Conservation (phyloP, 78 protist genomes). For the Polysphondylium violaceum region DNA sequence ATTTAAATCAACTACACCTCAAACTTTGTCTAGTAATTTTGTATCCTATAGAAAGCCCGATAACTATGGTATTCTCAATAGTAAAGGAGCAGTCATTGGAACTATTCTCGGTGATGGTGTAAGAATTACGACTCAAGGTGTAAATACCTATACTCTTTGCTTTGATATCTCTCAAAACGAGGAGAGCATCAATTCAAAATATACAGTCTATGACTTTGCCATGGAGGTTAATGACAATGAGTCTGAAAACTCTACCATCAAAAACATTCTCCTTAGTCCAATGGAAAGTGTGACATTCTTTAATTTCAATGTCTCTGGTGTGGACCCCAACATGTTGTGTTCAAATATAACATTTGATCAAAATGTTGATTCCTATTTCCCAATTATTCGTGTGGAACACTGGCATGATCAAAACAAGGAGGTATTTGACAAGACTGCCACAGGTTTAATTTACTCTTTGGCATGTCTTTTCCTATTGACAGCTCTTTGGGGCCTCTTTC, state of each 20-base stretch:
- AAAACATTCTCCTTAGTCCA: not conserved
- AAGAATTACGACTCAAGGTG: conserved; percentile 21
- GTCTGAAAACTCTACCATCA: not conserved
- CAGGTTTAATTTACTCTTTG: conserved; percentile 19
- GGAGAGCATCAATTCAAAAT: not conserved
- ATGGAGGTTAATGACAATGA: not conserved
- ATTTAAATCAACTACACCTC: conserved; percentile 15
- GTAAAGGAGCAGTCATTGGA: conserved; percentile 30
- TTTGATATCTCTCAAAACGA: not conserved
- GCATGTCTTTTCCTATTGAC: conserved; percentile 8
- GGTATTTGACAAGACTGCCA: conserved; percentile 21
- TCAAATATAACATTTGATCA: not conserved
- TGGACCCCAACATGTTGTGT: not conserved
- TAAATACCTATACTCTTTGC: not conserved
- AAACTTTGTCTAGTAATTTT: conserved; percentile 18
- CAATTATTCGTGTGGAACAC: not conserved
- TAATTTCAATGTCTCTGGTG: not conserved
- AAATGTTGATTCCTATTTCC: conserved; percentile 13
- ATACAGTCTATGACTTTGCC: conserved; percentile 26
- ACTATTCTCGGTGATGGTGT: conserved; percentile 34
- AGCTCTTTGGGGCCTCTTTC: conserved; percentile 33
- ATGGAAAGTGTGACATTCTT: not conserved
- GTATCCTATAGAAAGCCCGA: conserved; percentile 33
- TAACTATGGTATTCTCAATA: conserved; percentile 14
- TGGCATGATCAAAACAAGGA: not conserved